Evolutionary conservation across 2,329 filamentous ascomycete genomes (phyloP), one percentile per base, ranked within the genome.

Genomic region (Talaromyces albobiverticillius): DNA sequence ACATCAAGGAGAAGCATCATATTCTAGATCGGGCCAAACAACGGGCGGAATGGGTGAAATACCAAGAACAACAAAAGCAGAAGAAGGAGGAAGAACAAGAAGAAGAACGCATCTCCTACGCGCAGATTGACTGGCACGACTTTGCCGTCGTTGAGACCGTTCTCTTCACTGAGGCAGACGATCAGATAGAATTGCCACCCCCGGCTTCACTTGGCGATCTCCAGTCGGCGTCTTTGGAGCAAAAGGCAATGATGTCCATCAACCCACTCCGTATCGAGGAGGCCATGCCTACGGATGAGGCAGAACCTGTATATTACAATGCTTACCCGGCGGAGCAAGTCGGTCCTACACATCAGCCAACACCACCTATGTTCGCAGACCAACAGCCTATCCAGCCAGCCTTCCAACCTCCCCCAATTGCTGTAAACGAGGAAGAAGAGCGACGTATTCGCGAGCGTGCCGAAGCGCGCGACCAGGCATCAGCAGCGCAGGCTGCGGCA

Each of bases 121-220:
- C 88, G 1, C 88, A 94, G 63, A 94, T 99, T 59, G 94, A 99
- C 71, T 99, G 94, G 94, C 90, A 95, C 67, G 93, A 97, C 68
- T 99, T 99, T 64, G 87, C 93, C 31, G 88, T 99, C 18, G 91
- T 96, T 42, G 94, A 96, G 72, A 96, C 92, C 0, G 92, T 99
- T 51, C 80, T 90, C 14, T 99, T 99, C 71, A 91, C 85, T 55
- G 92, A 96, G 62, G 82, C 84, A 36, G 94, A 99, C 69, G 92
- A 96, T 61, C 83, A 89, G 59, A 84, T 86, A 34, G 87, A 94
- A 59, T 84, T 99, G 10, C 92, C 93, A 29, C 88, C 92, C 1
- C 94, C 94, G 1, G 94, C 90, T 3, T 91, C 88, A 4, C 84
- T 96, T 40, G 89, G 90, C 59, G 94, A 99, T 64, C 80, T 99